These are phyloP conservation scores for Scedosporium dehoogii DNA, from an alignment of 2,329 filamentous ascomycete species.

Conservation along the genomic window DNA sequence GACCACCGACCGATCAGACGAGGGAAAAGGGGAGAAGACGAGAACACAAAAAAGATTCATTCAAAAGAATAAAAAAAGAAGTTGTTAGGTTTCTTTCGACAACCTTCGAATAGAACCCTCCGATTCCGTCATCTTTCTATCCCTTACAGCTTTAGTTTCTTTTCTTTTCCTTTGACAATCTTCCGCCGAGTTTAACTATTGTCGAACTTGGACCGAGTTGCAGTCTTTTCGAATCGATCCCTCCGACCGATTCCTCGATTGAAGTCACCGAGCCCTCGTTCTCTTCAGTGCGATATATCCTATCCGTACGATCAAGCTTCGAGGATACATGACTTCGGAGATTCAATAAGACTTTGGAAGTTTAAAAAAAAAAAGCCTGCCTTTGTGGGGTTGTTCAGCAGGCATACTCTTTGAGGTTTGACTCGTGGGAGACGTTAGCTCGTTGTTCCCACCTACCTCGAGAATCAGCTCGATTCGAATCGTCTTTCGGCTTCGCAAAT, in stretches of 20 bases:
- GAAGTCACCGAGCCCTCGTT: background rate
- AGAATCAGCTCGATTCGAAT: constrained; percentile 37
- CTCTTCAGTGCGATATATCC: background rate
- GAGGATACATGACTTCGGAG: constrained; percentile 10
- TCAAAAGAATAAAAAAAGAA: background rate
- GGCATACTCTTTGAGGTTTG: constrained; percentile 29
- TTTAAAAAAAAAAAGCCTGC: background rate
- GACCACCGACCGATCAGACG: constrained; percentile 1
- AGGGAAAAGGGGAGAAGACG: background rate
- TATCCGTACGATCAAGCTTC: background rate
- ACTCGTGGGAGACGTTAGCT: constrained; percentile 54
- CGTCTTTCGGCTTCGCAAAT: constrained; percentile 27
- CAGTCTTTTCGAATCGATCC: background rate
- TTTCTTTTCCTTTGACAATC: constrained; percentile 4
- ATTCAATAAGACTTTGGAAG: constrained; percentile 7
- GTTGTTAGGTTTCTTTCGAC: background rate
- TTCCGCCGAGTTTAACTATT: constrained; percentile 10
- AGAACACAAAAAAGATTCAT: background rate
- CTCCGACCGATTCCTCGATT: background rate
- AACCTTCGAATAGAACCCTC: background rate
- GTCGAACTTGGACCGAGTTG: constrained; percentile 6
- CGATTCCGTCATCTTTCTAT: background rate
- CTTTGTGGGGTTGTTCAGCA: constrained; percentile 6
- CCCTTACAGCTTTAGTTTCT: constrained; percentile 1
- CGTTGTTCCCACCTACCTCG: constrained; percentile 47